Evolutionary conservation across 2,329 filamentous ascomycete genomes (phyloP).

Genomic region (Fusarium papillatum): DNA sequence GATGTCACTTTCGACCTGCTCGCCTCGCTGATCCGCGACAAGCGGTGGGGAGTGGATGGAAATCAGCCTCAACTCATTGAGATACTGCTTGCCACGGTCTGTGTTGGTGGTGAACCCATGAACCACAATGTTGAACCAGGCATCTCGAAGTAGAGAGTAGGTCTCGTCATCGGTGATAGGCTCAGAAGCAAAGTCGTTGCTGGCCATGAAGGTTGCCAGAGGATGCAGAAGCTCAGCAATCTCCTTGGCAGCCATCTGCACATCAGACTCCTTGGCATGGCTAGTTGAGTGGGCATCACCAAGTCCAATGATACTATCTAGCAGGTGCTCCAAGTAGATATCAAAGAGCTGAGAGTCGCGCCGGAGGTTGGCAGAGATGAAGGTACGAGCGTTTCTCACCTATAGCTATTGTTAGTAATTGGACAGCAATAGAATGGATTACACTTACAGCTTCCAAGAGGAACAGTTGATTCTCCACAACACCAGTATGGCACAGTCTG

Average conservation of each 20-base stretch:
- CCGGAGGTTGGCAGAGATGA: conserved; percentile 79
- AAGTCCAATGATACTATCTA: conserved; percentile 91
- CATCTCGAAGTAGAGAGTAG: conserved; percentile 84
- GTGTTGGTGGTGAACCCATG: conserved; percentile 89
- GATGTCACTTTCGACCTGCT: conserved; percentile 95
- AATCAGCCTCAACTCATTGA: conserved; percentile 84
- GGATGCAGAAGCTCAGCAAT: conserved; percentile 91
- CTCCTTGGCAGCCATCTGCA: conserved; percentile 86
- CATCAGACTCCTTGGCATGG: conserved; percentile 81
- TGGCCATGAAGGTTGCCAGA: conserved; percentile 86
- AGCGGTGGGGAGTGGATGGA: conserved; percentile 90
- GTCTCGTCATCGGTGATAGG: conserved; percentile 74
- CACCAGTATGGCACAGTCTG: conserved; percentile 79
- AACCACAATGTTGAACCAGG: conserved; percentile 98
- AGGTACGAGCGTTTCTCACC: conserved; percentile 83
- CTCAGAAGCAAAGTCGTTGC: conserved; percentile 67
- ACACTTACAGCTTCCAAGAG: conserved; percentile 78
- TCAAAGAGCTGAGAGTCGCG: conserved; percentile 82
- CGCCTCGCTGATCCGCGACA: conserved; percentile 88
- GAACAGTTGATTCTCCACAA: conserved; percentile 75
- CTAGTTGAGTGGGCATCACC: conserved; percentile 86
- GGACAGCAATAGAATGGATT: background rate
- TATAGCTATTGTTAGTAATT: conserved; percentile 45
- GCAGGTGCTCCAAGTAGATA: conserved; percentile 85
- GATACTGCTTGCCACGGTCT: conserved; percentile 78